Conservation (phyloP, 2,329 filamentous ascomycete species). For the Didymella sp. region DNA sequence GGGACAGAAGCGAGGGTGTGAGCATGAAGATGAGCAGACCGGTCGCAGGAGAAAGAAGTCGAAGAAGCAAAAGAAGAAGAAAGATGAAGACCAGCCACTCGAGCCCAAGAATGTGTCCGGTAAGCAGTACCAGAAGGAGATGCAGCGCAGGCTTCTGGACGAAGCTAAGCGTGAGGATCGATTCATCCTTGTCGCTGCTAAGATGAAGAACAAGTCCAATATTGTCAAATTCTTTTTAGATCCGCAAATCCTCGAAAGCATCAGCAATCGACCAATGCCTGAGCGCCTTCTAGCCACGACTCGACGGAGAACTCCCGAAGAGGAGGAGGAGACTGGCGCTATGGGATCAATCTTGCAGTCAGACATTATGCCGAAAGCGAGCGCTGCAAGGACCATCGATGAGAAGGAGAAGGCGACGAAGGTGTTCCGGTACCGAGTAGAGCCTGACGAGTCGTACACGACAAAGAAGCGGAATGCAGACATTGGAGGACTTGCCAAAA, state of each 20-base stretch:
- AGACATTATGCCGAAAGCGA: constrained; percentile 39
- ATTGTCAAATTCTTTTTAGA: constrained; percentile 52
- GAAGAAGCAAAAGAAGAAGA: constrained; percentile 42
- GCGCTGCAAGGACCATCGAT: constrained; percentile 19
- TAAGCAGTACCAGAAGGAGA: constrained; percentile 57
- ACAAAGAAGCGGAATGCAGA: constrained; percentile 38
- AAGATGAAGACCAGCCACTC: constrained; percentile 42
- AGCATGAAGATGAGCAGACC: constrained; percentile 34
- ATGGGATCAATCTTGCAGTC: constrained; percentile 47
- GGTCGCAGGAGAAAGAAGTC: constrained; percentile 29
- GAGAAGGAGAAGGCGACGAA: constrained; percentile 44
- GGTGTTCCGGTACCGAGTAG: constrained; percentile 47
- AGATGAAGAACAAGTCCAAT: constrained; percentile 54
- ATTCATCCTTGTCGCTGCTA: constrained; percentile 55
- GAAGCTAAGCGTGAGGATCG: constrained; percentile 54
- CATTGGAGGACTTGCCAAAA: constrained; percentile 31
- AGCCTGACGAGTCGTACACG: constrained; percentile 53
- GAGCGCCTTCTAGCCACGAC: constrained; percentile 26
- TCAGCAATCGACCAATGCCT: constrained; percentile 43
- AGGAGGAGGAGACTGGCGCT: constrained; percentile 32
- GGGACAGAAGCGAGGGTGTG: constrained; percentile 40
- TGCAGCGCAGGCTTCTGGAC: constrained; percentile 53
- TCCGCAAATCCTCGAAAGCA: constrained; percentile 45
- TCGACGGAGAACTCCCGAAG: constrained; percentile 31
- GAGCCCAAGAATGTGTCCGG: constrained; percentile 53